Percentiles rank a stretch among this genome's conserved stretches.
These are phyloP conservation scores for Pseudogymnoascus destructans DNA, from an alignment of 2,329 filamentous ascomycete species.

Conservation along the genomic window DNA sequence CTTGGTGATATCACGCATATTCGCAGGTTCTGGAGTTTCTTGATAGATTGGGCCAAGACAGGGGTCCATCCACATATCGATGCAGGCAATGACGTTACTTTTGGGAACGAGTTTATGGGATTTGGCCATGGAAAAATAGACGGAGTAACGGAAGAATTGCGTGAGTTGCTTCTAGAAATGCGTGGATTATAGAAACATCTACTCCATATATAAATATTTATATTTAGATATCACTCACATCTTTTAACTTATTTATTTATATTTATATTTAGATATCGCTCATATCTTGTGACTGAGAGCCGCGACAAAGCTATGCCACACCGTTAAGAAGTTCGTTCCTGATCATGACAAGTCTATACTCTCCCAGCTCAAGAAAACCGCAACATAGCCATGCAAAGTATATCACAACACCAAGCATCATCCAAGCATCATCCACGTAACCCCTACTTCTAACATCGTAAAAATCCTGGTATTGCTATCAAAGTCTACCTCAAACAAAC, in stretches of 20 bases:
- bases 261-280: background rate
- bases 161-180: background rate
- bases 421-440: no score
- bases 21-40: background rate
- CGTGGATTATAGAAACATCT: background rate
- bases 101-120: background rate
- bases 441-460: background rate
- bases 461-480: constrained; percentile 7
- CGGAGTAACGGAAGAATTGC: background rate
- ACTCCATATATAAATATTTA: background rate
- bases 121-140: background rate
- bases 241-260: background rate
- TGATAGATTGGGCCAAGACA: background rate
- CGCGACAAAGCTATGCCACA: background rate
- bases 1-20: background rate
- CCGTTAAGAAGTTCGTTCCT: no score
- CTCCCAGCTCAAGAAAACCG: background rate
- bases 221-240: background rate
- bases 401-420: background rate
- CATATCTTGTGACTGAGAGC: background rate
- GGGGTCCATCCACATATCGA: background rate
- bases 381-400: background rate
- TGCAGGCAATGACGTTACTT: background rate
- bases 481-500: background rate
- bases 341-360: background rate